Conservation (phyloP, 768 basidiomycete genomes). For the Tulasnella sp. region DNA sequence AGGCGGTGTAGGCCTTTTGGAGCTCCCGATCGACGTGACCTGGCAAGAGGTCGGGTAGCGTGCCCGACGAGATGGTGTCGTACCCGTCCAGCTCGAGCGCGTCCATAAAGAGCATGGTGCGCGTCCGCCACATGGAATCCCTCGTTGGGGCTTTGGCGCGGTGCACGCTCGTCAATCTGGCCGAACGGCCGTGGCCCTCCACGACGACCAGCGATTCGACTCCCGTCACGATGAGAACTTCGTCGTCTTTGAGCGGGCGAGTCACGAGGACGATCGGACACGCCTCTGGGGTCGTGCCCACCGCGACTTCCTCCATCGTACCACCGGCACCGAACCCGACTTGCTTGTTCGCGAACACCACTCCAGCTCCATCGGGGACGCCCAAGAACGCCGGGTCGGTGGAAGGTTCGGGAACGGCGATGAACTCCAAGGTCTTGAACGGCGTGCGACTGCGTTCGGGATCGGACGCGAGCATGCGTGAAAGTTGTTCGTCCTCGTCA, state of each 20-base stretch:
- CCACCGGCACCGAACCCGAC: neutral
- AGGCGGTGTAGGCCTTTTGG: neutral
- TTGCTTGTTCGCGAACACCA: conserved; percentile 6
- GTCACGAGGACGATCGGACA: conserved; percentile 6
- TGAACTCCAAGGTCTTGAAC: neutral
- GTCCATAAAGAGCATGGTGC: conserved; percentile 8
- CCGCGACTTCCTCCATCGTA: conserved; percentile 11
- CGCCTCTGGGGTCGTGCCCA: conserved; percentile 6
- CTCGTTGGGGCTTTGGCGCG: neutral
- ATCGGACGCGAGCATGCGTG: neutral
- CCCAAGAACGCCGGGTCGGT: neutral
- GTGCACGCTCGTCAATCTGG: neutral
- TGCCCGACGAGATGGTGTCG: neutral
- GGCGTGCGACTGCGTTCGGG: neutral
- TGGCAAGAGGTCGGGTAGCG: neutral
- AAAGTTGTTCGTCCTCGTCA: neutral
- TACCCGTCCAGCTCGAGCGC: neutral
- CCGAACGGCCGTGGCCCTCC: neutral
- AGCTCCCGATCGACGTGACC: conserved; percentile 11
- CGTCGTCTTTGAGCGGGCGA: neutral
- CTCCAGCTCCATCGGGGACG: neutral
- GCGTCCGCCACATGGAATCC: neutral
- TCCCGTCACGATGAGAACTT: neutral
- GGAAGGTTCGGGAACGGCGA: neutral
- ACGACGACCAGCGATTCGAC: neutral